Percentiles rank a stretch among this genome's conserved stretches.
phyloP scores from a whole-genome alignment of 305 asterid genomes.

The Vinca major region DNA sequence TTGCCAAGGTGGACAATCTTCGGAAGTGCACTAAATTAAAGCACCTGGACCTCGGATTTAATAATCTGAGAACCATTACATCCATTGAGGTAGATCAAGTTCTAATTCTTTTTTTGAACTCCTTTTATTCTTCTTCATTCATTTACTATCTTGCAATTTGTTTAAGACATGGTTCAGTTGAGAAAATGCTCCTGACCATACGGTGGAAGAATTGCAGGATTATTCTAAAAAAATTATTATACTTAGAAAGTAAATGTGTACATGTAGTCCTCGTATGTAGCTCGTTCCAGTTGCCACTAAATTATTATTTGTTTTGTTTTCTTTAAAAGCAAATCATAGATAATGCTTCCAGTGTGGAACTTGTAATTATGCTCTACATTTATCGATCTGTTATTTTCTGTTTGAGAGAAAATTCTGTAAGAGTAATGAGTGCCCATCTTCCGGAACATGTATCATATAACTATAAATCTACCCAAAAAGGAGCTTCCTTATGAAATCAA shows the following conservation, averaged over 20 bases:
- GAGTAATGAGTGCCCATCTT: not conserved
- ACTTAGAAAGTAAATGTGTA: not conserved
- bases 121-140: not conserved
- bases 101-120: not conserved
- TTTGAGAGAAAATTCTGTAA: slow-evolving; percentile 1
- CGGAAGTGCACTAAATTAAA: slow-evolving; percentile 70
- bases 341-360: not conserved
- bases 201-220: not conserved
- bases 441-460: not conserved
- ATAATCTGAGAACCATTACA: slow-evolving; percentile 71
- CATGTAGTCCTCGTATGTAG: not conserved
- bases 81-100: slow-evolving; percentile 57
- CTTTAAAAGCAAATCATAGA: not conserved
- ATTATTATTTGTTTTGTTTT: not conserved
- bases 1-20: slow-evolving; percentile 82
- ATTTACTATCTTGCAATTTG: not conserved
- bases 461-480: not conserved
- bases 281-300: not conserved
- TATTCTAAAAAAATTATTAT: not conserved
- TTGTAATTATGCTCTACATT: not conserved
- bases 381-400: not conserved
- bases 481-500: not conserved
- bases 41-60: slow-evolving; percentile 84
- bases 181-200: not conserved
- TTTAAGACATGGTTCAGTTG: not conserved